These are phyloP conservation scores for Diaporthe australafricana DNA, from an alignment of 2,329 filamentous ascomycete genomes.

Conservation along the genomic window DNA sequence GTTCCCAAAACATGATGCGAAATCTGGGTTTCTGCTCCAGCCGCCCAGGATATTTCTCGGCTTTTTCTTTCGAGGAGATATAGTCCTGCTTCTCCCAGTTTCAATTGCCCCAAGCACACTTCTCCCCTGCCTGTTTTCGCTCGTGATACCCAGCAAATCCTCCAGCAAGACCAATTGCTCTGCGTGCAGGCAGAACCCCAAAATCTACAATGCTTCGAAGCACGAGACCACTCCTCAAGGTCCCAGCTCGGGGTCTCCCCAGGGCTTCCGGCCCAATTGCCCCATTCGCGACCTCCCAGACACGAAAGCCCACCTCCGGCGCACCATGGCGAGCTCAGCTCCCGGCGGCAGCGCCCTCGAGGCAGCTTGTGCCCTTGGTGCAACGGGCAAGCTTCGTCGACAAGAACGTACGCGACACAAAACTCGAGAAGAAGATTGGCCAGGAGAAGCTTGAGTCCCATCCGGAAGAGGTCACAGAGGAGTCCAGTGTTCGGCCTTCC, in stretches of 20 bases:
- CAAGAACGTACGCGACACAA: constrained; percentile 59
- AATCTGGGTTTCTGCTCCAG: background rate
- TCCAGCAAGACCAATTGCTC: background rate
- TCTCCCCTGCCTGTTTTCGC: background rate
- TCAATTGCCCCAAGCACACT: background rate
- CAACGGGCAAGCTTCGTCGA: constrained; percentile 44
- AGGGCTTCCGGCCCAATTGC: constrained; percentile 36
- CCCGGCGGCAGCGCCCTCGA: background rate
- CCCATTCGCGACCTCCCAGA: constrained; percentile 18
- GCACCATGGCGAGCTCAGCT: constrained; percentile 16
- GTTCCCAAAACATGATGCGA: constrained; percentile 22
- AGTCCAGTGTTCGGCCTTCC: constrained; percentile 66
- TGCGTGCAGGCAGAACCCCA: background rate
- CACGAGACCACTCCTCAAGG: constrained; percentile 33
- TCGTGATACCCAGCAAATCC: background rate
- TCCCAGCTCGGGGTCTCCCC: constrained; percentile 25
- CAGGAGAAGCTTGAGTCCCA: constrained; percentile 67
- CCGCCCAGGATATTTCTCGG: constrained; percentile 26
- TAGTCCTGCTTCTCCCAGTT: constrained; percentile 12
- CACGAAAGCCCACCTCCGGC: background rate
- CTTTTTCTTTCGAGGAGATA: background rate
- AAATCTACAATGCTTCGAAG: constrained; percentile 36
- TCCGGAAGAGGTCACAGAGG: constrained; percentile 70
- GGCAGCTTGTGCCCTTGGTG: constrained; percentile 36
- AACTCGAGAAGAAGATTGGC: constrained; percentile 66